Evolutionary conservation across 805 yeast species (phyloP), one percentile per base, ranked within the genome.

Genomic region (Saturnispora sanitii): DNA sequence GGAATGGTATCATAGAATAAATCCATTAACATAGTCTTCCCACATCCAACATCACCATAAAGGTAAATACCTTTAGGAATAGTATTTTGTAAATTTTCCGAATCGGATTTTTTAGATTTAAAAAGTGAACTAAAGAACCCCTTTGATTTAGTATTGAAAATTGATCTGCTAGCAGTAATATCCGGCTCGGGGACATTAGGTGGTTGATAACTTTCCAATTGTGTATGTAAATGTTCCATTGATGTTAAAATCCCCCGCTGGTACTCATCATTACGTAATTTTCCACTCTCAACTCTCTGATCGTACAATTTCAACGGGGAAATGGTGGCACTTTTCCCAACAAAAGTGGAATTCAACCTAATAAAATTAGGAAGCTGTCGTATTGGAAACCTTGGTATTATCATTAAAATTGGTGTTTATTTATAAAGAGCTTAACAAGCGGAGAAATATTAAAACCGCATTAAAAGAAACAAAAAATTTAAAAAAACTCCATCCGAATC

Each of bases 1-100:
- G 97, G 96, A 15, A 90, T 72, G 0, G 95, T 85, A 17, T 75
- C 67, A 61, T 88, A 92, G 54, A 92, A 92, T 49, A 92, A 67
- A 60, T 92, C 97, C 97, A 92, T 90, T 45, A 92, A 67, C 96
- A 92, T 90, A 6, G 98, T 92, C 57, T 92, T 90, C 4, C 98
- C 98, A 61, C 97, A 88, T 2, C 98, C 98, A 33, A 92, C 98
- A 59, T 92, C 97, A 18, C 98, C 98, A 60, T 84, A 92, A 23
- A 92, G 67, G 54, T 92, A 92, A 6, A 92, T 81, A 4, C 98
- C 98, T 49, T 72, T 67, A 2, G 92, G 95, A 12, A 79, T 67
- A 16, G 60, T 59, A n/a, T n/a, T n/a, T n/a, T n/a, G n/a, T 7
- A 47, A 46, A 27, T 40, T 43, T 15, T 22, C 6, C 12, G 11